Base-by-base conservation (phyloP, 2,329 filamentous ascomycete genomes). In the Penicillium sp. region DNA sequence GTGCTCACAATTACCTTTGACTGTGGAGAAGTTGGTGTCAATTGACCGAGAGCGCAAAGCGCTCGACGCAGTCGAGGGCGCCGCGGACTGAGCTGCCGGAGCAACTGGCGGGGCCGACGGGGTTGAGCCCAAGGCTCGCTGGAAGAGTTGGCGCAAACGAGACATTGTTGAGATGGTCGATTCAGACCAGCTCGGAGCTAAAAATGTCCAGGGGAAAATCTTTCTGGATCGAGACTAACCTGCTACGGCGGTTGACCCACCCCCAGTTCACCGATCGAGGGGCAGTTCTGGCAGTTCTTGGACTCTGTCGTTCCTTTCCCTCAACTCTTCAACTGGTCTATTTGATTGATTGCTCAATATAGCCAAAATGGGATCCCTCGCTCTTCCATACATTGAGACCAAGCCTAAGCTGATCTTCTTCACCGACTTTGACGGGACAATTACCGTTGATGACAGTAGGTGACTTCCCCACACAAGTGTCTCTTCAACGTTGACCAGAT, bases 341-440 rank as follows among this genome's bases (percentile, higher is more conserved):
- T 39, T 31, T 8, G 3, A 36, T 21, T 45, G 11, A 29, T 49
- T 27, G 24, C 8, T 27, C 18, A 42, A 47, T 22, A 29, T n/a
- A 53, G 38, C 34, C 4, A 29, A 42, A 48, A 74, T 74, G 72
- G 65, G 63, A 11, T 67, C 68, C 27, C 63, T 56, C 10, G 54
- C 57, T 13, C 70, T 76, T 36, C 73, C 74, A 21, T 76, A 76
- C 24, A 69, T 80, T 63, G 68, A 73, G 56, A 75, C 71, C 54
- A 86, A 88, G 72, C 92, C 92, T 48, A 89, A 91, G 77, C 89
- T 90, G 79, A 92, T 99, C 80, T 97, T 99, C 83, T 97, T 97
- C 81, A 96, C 92, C 64, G 94, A 99, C 78, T 97, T 97, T 72
- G 94, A 99, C 76, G 94, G 94, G 68, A 97, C 92, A 50, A 93